These are phyloP conservation scores for Phytopythium cucurbitacearum DNA, from an alignment of 352 stramenopile genomes.

Conservation along the genomic window DNA sequence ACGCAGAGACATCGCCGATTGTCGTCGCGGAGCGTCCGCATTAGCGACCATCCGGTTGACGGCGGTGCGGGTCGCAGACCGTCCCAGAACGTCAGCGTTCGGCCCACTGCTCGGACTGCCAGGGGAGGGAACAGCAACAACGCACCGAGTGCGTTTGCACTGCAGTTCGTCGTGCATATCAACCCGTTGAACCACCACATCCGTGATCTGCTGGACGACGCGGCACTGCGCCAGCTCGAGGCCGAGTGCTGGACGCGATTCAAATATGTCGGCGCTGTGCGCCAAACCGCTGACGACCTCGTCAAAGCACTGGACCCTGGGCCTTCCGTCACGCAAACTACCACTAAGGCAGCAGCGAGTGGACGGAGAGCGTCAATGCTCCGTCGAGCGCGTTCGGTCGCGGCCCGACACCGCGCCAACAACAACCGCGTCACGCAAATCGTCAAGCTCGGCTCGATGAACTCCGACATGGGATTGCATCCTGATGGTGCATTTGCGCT, in stretches of 20 bases:
- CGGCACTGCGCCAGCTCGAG: slow-evolving; percentile 33
- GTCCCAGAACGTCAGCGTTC: neutral
- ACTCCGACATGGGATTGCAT: neutral
- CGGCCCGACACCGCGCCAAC: neutral
- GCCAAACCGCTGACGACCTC: slow-evolving; percentile 21
- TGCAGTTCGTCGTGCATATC: slow-evolving; percentile 47
- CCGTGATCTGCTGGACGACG: slow-evolving; percentile 29
- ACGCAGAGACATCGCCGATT: neutral
- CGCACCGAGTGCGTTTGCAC: neutral
- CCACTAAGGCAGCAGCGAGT: neutral
- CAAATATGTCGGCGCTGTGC: slow-evolving; percentile 29
- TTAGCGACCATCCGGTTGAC: neutral
- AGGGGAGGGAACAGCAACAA: neutral
- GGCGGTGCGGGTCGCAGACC: neutral
- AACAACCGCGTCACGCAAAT: neutral
- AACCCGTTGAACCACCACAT: slow-evolving; percentile 60
- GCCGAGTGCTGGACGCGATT: slow-evolving; percentile 50
- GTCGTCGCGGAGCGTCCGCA: slow-evolving; percentile 1
- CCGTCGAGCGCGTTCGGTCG: slow-evolving; percentile 1
- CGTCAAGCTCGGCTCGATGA: slow-evolving; percentile 14
- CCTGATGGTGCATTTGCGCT: neutral
- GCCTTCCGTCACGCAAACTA: neutral
- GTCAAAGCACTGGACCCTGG: slow-evolving; percentile 30
- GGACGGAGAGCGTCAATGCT: neutral
- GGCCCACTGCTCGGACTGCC: neutral